phyloP scores from a whole-genome alignment of 805 yeast genomes.

The Starmerella geochares region DNA sequence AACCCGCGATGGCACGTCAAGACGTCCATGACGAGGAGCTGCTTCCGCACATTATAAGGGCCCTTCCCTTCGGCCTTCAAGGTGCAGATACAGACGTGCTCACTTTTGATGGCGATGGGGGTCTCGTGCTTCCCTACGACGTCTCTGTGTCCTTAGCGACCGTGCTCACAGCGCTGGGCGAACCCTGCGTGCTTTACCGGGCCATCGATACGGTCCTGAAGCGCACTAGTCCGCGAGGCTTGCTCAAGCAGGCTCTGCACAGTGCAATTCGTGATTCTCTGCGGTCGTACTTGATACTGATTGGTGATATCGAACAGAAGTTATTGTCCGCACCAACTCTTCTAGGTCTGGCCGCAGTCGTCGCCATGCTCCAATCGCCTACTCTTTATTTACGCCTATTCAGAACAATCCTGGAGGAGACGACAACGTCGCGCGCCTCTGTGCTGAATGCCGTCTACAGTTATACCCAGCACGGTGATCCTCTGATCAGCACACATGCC shows the following conservation, averaged over 20 bases:
- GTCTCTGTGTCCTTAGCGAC: constrained; percentile 50
- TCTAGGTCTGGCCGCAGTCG: neutral
- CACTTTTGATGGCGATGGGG: constrained; percentile 6
- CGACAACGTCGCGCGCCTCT: constrained; percentile 30
- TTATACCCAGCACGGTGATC: constrained; percentile 56
- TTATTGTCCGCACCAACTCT: neutral
- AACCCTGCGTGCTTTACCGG: constrained; percentile 60
- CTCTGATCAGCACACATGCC: constrained; percentile 38
- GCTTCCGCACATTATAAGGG: constrained; percentile 9
- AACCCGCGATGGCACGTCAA: neutral
- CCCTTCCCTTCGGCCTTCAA: constrained; percentile 39
- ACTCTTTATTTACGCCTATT: constrained; percentile 51
- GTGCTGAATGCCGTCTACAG: constrained; percentile 45
- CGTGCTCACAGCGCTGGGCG: constrained; percentile 47
- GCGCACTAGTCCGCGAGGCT: constrained; percentile 31
- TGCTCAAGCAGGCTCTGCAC: constrained; percentile 52
- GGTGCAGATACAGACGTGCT: constrained; percentile 16
- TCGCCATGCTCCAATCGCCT: constrained; percentile 37
- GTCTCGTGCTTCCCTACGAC: constrained; percentile 8
- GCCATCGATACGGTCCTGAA: constrained; percentile 34
- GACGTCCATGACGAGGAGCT: constrained; percentile 6
- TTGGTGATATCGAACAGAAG: constrained; percentile 38
- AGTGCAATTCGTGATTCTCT: constrained; percentile 39
- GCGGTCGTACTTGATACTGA: constrained; percentile 36
- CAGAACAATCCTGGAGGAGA: constrained; percentile 35